Evolutionary conservation across 1,284 basidiomycete genomes (phyloP), one percentile per base, ranked within the genome.

Genomic region (Heterobasidion parviporum): DNA sequence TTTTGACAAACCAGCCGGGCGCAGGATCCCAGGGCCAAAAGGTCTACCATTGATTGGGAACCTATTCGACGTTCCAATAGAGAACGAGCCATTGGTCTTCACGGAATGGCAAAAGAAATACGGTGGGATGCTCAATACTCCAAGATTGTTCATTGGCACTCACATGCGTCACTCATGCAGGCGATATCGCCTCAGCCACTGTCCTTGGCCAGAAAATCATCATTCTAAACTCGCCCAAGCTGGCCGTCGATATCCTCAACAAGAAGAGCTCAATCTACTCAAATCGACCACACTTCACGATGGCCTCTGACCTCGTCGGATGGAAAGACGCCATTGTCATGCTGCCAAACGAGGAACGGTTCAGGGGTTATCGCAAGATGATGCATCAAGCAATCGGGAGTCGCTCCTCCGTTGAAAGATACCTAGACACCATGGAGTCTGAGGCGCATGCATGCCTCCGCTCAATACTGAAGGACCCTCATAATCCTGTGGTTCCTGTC

Each of bases 251-350:
- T 0, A 57, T 70, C 14, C 54, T 68, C 18, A 64, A 65, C 50
- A 67, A 66, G 54, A 61, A 63, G 50, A 63, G 63, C 20, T 41
- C 59, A 1, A 62, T 67, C 48, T 68, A 67, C 56, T 68, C 65
- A 1, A 62, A 60, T 43, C 57, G 68, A 16, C 67, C 68, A 8
- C 56, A 59, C n/a, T 38, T 62, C 3, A 57, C 60, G 3, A 64
- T 64, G 61, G 63, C 61, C 1, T 57, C 57, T 34, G 63, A 64
- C 46, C 63, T 64, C n/a, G 62, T 64, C 14, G 64, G 64, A 6
- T 65, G 62, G 64, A 59, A 60, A 33, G 54, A 60, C 26, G 54
- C 53, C 12, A 55, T 64, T 2, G 61, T 62, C 9, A 54, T 64
- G n/a, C 57, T 56, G 20, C 63, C 60, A 10, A 65, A 63, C 49